Conservation (phyloP, 345 rosid species). For the Hypericum androsaemum region DNA sequence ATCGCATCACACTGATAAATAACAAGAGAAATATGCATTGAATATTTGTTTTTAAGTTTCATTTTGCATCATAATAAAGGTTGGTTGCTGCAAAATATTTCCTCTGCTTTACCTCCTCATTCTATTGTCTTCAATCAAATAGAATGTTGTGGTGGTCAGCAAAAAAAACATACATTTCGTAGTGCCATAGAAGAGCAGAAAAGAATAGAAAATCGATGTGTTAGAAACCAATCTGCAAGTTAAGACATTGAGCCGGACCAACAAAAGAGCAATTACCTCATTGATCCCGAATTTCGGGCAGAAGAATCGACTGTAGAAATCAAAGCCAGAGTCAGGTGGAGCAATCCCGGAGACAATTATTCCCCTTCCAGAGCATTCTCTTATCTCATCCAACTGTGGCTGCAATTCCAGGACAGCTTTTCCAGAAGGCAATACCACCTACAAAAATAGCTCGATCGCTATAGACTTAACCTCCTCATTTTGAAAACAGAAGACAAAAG, state of each 20-base stretch:
- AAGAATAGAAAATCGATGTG: not conserved
- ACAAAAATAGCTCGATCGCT: slow-evolving; percentile 1
- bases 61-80: no score
- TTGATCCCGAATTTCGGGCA: slow-evolving; percentile 51
- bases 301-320: slow-evolving; percentile 59
- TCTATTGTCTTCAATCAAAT: no score
- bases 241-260: no score
- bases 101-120: no score
- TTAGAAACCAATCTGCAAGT: not conserved
- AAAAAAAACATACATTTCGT: not conserved
- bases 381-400: slow-evolving; percentile 42
- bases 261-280: slow-evolving; percentile 34
- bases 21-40: no score
- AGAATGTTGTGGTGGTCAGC: no score
- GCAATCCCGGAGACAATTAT: slow-evolving; percentile 49
- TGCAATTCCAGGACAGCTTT: slow-evolving; percentile 41
- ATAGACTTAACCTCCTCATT: no score
- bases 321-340: slow-evolving; percentile 46
- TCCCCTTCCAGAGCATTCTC: slow-evolving; percentile 43
- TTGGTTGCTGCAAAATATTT: no score
- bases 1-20: no score
- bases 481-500: no score
- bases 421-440: slow-evolving; percentile 59
- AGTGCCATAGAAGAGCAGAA: not conserved
- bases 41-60: no score